Conservation (phyloP, 164 flowering plant species). For the Aristolochia contorta region DNA sequence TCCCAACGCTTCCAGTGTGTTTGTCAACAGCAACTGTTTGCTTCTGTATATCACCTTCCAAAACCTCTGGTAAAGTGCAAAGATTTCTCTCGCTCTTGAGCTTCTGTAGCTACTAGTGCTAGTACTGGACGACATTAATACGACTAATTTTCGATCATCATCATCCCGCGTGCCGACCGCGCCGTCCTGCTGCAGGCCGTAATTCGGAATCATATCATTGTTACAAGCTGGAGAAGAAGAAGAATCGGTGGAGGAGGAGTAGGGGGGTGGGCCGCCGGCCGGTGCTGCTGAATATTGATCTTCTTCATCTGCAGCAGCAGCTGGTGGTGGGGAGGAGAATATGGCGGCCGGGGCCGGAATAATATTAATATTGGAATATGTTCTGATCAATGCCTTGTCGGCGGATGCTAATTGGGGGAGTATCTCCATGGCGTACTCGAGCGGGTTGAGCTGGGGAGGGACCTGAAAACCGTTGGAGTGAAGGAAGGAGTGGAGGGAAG, state of each 20-base stretch:
- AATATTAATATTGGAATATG: too few relatives aligned
- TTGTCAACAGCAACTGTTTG: constrained; percentile 68
- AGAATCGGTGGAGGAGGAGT: too few relatives aligned
- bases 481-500: constrained; percentile 40
- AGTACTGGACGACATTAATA: too few relatives aligned
- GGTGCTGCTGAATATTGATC: too few relatives aligned
- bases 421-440: constrained; percentile 89
- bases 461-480: constrained; percentile 48
- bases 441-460: constrained; percentile 44
- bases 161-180: too few relatives aligned
- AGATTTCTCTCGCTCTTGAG: constrained; percentile 53
- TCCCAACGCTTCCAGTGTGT: constrained; percentile 65
- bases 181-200: too few relatives aligned
- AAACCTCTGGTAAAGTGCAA: constrained; percentile 45
- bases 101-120: constrained; percentile 49
- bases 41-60: constrained; percentile 90
- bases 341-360: not conserved
- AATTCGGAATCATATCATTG: too few relatives aligned
- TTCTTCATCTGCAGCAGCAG: too few relatives aligned
- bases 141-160: not conserved
- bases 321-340: constrained; percentile 2
- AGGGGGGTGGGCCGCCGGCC: too few relatives aligned
- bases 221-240: too few relatives aligned
- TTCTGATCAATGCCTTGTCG: too few relatives aligned
- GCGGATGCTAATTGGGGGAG: constrained; percentile 51